Conservation (phyloP, 2,329 filamentous ascomycete genomes). For the Geosmithia putterillii region DNA sequence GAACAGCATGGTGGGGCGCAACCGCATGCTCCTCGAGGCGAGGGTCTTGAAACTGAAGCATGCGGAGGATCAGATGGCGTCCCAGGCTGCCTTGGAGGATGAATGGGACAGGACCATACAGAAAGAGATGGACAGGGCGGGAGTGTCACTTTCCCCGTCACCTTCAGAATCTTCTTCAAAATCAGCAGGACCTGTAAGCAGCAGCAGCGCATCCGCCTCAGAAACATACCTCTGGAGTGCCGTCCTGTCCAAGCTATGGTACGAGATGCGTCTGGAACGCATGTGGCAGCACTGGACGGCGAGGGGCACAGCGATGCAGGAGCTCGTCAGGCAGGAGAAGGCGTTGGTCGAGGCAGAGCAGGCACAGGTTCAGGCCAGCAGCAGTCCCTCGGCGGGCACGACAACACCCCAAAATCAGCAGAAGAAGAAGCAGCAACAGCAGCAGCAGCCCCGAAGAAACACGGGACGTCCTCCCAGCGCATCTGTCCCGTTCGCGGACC, state of each 20-base stretch:
- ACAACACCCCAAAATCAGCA: background rate
- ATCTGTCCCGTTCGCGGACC: background rate
- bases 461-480: background rate
- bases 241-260: constrained; percentile 17
- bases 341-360: constrained; percentile 7
- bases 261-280: constrained; percentile 14
- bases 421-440: background rate
- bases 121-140: background rate
- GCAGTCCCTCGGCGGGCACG: background rate
- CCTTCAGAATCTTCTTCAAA: too few species aligned
- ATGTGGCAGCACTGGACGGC: constrained; percentile 26
- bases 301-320: constrained; percentile 24
- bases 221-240: constrained; percentile 17
- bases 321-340: constrained; percentile 25
- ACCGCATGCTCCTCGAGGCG: constrained; percentile 28
- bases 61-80: constrained; percentile 23
- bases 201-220: background rate
- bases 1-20: constrained; percentile 42
- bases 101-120: constrained; percentile 26
- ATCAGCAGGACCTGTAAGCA: constrained; percentile 1
- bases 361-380: background rate
- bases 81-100: constrained; percentile 27
- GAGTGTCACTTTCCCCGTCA: too few species aligned
- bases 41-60: constrained; percentile 23
- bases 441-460: background rate